Conservation (phyloP, 2,329 filamentous ascomycete species). For the Curvularia spicifera region DNA sequence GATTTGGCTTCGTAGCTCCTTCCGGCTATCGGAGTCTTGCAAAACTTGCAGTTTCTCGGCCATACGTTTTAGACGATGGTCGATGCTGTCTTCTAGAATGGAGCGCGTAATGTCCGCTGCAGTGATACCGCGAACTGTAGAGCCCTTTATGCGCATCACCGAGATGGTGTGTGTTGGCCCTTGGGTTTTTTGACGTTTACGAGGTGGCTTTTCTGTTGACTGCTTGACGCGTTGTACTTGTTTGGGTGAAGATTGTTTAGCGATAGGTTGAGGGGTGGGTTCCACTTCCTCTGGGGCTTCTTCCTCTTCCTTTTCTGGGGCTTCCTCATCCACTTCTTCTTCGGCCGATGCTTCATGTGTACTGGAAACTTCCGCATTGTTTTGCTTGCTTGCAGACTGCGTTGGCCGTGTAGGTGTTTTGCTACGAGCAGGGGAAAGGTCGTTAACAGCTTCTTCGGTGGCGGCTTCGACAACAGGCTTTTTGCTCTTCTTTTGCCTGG, state of each 20-base stretch:
- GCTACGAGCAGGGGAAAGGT: constrained; percentile 30
- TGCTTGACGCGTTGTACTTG: constrained; percentile 20
- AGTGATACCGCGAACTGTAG: constrained; percentile 51
- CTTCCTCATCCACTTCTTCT: constrained; percentile 21
- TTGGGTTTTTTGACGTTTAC: constrained; percentile 37
- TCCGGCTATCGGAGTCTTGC: constrained; percentile 48
- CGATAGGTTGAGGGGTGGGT: constrained; percentile 17
- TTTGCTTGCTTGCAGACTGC: constrained; percentile 5
- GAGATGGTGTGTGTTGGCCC: constrained; percentile 42
- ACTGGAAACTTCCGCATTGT: constrained; percentile 23
- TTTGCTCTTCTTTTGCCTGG: constrained; percentile 14
- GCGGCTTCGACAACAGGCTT: constrained; percentile 4
- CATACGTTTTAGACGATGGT: constrained; percentile 54
- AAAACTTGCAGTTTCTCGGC: constrained; percentile 48
- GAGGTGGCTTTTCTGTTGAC: constrained; percentile 30
- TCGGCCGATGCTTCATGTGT: constrained; percentile 25
- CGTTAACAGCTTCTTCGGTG: constrained; percentile 14
- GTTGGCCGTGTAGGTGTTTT: constrained; percentile 9
- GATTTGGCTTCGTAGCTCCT: constrained; percentile 53
- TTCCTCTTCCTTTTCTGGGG: constrained; percentile 24
- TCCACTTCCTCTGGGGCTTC: constrained; percentile 19
- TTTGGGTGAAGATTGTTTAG: constrained; percentile 24
- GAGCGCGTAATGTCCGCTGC: constrained; percentile 60
- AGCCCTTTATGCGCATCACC: constrained; percentile 50
- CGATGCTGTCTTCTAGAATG: constrained; percentile 58